Base-by-base conservation (phyloP, 495 filamentous ascomycete genomes). In the Penicillium cinerascens region DNA sequence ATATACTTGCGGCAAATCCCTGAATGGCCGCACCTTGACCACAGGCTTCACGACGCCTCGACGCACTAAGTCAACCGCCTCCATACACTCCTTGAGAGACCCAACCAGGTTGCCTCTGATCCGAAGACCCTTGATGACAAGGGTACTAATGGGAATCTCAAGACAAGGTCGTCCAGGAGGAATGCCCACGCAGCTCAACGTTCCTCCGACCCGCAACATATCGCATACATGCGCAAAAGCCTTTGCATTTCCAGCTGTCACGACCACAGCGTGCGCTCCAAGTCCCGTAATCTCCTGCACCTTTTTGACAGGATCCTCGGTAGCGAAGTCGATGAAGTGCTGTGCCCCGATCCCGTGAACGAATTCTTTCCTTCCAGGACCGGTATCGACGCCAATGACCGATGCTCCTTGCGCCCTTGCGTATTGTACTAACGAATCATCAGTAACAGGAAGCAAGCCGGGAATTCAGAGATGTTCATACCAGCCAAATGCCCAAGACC, bases 131-230 rank as follows among this genome's bases (percentile, higher is more conserved):
- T 72, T 78, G 58, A 80, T 78, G 5, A 78, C 74, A 49, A 80
- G 79, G 0, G 67, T 67, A 17, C 63, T 62, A 39, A 79, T 74
- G 4, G 74, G 68, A 0, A 73, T 78, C 42, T 76, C 69, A 40
- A 80, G 63, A 27, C 64, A 63, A 3, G 68, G 72, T 9, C 62
- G 62, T 6, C 72, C 76, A 0, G 72, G 65, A 4, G 76, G 75
- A 40, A 78, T 77, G 17, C 76, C 77, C 2, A 78, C 70, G 45
- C 76, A 78, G 58, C 75, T 78, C 35, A 79, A 52, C 1, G 64
- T 77, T 0, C 77, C 74, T n/a, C 72, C 76, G 17, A 76, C 67
- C 4, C 71, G 72, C 33, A 80, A 61, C 77, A 79, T 78, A 13
- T 78, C 76, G 27, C 73, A 76, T 1, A 75, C 75, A 51, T 72